phyloP scores from a whole-genome alignment of 2,329 filamentous ascomycete genomes.

The Beauveria sp. region DNA sequence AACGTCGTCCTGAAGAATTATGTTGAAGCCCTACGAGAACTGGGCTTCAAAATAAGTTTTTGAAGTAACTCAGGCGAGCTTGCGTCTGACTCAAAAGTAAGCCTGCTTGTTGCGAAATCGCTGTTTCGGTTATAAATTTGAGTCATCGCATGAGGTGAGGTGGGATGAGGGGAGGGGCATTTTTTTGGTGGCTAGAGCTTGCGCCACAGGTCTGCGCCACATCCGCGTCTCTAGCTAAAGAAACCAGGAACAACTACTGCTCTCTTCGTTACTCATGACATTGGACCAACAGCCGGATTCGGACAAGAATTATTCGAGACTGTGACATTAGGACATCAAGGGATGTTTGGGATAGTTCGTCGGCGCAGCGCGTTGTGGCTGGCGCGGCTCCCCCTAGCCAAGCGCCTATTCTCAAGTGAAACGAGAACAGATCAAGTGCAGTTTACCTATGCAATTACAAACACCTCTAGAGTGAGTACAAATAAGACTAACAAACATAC shows the following conservation, averaged over 20 bases:
- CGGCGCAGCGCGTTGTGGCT: not conserved
- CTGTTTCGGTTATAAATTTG: conserved; percentile 6
- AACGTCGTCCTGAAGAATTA: conserved; percentile 35
- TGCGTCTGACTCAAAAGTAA: conserved; percentile 8
- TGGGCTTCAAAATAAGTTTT: conserved; percentile 23
- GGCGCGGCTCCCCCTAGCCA: conserved; percentile 1
- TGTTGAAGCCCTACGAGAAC: conserved; percentile 27
- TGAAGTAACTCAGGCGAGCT: not conserved
- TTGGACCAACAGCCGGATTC: not conserved
- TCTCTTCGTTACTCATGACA: not conserved
- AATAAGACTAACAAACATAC: not conserved
- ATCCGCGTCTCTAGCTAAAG: not conserved
- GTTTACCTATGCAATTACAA: conserved; percentile 9
- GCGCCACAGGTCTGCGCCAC: conserved; percentile 10
- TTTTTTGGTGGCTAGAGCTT: conserved; percentile 10
- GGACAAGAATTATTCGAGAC: not conserved
- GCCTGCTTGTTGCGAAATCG: conserved; percentile 5
- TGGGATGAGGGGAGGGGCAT: conserved; percentile 14
- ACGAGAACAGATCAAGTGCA: conserved; percentile 4
- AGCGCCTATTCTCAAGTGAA: conserved; percentile 1
- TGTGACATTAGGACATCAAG: not conserved
- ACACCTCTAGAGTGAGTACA: conserved; percentile 2
- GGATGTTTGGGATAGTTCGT: not conserved
- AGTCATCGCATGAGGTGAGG: conserved; percentile 9
- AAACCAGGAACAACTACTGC: not conserved